Evolutionary conservation across 495 filamentous ascomycete genomes (phyloP), one percentile per base, ranked within the genome.

Genomic region (Collariella sp.): DNA sequence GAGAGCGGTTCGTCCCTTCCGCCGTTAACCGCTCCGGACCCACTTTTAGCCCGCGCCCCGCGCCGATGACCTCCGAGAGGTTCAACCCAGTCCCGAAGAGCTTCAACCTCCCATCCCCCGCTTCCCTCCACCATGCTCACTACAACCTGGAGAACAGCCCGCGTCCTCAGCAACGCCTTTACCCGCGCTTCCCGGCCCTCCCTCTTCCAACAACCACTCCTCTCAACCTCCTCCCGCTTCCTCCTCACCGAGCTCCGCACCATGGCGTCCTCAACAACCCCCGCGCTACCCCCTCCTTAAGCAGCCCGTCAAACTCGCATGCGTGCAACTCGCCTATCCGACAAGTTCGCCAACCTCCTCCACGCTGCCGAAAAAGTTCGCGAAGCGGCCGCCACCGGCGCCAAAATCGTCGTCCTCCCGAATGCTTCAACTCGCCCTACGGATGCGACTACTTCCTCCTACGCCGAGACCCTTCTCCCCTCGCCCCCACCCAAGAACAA

Each of bases 401-500:
- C 93, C 41, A 76, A 83, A 58, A 80, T 90, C 54, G 75, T 89
- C 52, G 85, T 84, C 31, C 70, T 83, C 18, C 82, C 82, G 91
- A 96, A 74, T 96, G 91, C 78, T 96, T 96, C 82, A 96, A 96
- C 77, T 90, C 85, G 12, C 91, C 91, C n/a, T 96, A 96, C 73
- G 91, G 91, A 58, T 88, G 83, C 54, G 79, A 89, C 62, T 87
- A 83, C 76, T 97, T 98, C 75, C 24, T 79, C 83, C 52, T 96
- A 96, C 66, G 90, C 93, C 58, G 93, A 98, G 68, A 83, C 80
- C 0, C 82, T 97, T 3, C 82, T 88, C 9, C 87, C 88, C 1
- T 86, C 83, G 0, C 87, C 89, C 5, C 88, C 88, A 76, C 86
- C 5, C 66, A 76, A 46, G 75, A 80, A 6, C 78, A 88, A 54